Evolutionary conservation across 495 filamentous ascomycete genomes (phyloP).

Genomic region (Xylaria palmicola): DNA sequence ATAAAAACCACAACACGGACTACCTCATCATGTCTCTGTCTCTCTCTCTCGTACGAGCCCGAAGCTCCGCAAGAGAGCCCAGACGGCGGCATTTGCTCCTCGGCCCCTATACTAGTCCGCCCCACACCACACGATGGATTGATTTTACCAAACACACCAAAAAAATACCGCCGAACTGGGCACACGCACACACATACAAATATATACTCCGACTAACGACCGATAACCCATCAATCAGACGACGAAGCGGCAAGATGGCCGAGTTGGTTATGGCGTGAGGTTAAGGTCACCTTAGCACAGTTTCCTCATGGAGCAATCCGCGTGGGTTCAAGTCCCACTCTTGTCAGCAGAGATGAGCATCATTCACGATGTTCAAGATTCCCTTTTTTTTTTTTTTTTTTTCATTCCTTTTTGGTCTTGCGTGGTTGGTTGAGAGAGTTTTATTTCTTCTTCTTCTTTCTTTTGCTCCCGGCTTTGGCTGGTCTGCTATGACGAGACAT

Average conservation of each 20-base stretch:
- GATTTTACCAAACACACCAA: no score
- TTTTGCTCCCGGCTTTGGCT: no score
- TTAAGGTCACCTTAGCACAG: slow-evolving; percentile 39
- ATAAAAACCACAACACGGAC: no score
- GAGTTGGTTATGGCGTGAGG: slow-evolving; percentile 47
- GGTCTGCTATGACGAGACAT: no score
- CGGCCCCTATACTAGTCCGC: not conserved
- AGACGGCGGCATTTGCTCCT: no score
- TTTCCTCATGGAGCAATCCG: slow-evolving; percentile 39
- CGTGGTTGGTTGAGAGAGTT: no score
- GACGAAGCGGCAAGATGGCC: slow-evolving; percentile 38
- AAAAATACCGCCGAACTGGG: not conserved
- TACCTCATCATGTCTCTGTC: not conserved
- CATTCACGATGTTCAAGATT: no score
- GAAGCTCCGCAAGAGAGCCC: no score
- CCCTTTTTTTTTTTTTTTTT: no score
- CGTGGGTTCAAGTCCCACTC: slow-evolving; percentile 47
- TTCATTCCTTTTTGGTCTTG: no score
- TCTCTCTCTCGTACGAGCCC: not conserved
- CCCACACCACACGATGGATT: not conserved
- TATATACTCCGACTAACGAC: not conserved
- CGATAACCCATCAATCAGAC: not conserved
- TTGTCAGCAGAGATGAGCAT: slow-evolving; percentile 29
- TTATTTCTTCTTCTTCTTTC: no score
- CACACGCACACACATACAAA: not conserved